Evolutionary conservation across 495 filamentous ascomycete species (phyloP).

Genomic region (Aspergillus bertholletiae): DNA sequence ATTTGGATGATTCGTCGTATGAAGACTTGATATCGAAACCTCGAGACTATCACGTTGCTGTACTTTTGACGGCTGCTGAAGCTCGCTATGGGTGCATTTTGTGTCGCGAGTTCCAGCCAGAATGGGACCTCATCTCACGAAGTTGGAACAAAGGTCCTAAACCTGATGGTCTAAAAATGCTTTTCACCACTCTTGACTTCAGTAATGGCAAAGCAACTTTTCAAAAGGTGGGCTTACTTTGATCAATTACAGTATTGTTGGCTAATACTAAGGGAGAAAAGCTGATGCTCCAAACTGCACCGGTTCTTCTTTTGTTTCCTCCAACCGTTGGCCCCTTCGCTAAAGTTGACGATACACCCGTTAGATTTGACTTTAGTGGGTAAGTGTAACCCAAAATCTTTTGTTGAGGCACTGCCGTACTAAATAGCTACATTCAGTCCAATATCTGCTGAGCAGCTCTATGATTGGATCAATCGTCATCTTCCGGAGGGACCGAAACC

Average conservation of each 20-base stretch:
- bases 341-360: slow-evolving; percentile 61
- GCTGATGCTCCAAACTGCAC: slow-evolving; percentile 93
- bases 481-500: slow-evolving; percentile 73
- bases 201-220: slow-evolving; percentile 79
- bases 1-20: slow-evolving; percentile 74
- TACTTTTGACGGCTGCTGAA: slow-evolving; percentile 87
- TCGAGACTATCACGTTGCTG: slow-evolving; percentile 76
- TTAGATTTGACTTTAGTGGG: slow-evolving; percentile 87
- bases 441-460: slow-evolving; percentile 71
- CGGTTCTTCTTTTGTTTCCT: slow-evolving; percentile 82
- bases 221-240: slow-evolving; percentile 62
- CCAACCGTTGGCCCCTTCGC: slow-evolving; percentile 85
- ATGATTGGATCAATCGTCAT: slow-evolving; percentile 74
- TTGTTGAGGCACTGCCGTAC: not conserved
- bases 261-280: slow-evolving; percentile 32
- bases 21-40: slow-evolving; percentile 69
- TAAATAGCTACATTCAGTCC: slow-evolving; percentile 41
- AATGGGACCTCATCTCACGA: slow-evolving; percentile 84
- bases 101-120: slow-evolving; percentile 87
- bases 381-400: slow-evolving; percentile 36
- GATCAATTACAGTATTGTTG: not conserved
- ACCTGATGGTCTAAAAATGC: slow-evolving; percentile 62
- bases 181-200: slow-evolving; percentile 91
- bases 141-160: slow-evolving; percentile 86
- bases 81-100: slow-evolving; percentile 79